These are phyloP conservation scores for Aphanomyces invadans DNA, from an alignment of 352 stramenopile species.

Conservation along the genomic window DNA sequence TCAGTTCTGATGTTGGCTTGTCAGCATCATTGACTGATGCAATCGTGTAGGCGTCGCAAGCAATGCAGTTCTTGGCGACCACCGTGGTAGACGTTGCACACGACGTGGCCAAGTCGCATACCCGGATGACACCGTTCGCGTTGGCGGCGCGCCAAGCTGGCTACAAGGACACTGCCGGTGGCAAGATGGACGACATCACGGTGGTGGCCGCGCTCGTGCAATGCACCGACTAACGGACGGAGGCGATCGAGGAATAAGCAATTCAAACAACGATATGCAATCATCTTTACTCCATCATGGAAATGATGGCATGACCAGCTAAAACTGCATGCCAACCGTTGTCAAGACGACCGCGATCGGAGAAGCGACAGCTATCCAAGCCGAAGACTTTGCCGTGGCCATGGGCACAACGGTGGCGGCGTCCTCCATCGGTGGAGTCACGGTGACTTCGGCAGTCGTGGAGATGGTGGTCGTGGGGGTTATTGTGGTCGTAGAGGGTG, in stretches of 20 bases:
- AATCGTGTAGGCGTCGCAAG: constrained; percentile 25
- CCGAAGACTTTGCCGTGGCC: background rate
- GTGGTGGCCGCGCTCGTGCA: constrained; percentile 74
- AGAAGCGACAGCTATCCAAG: too few species aligned
- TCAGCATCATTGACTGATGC: too few species aligned
- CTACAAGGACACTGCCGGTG: constrained; percentile 63
- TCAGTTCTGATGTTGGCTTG: background rate
- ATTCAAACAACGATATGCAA: constrained; percentile 1
- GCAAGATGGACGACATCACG: constrained; percentile 89
- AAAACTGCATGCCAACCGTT: too few species aligned
- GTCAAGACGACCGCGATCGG: too few species aligned
- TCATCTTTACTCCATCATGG: too few species aligned
- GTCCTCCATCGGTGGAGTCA: background rate
- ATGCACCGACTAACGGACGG: constrained; percentile 14
- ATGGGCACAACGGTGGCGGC: background rate
- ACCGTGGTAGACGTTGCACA: constrained; percentile 76
- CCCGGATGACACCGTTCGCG: constrained; percentile 70
- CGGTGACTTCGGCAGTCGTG: background rate
- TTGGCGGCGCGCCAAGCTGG: constrained; percentile 56
- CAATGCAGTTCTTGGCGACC: constrained; percentile 70
- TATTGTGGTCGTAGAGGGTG: background rate
- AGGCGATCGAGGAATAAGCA: too few species aligned
- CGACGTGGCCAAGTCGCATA: constrained; percentile 62
- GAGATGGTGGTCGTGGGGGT: background rate
- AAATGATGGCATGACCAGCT: too few species aligned